phyloP scores from a whole-genome alignment of 2,329 filamentous ascomycete species.

The Hymenoscyphus occultus region DNA sequence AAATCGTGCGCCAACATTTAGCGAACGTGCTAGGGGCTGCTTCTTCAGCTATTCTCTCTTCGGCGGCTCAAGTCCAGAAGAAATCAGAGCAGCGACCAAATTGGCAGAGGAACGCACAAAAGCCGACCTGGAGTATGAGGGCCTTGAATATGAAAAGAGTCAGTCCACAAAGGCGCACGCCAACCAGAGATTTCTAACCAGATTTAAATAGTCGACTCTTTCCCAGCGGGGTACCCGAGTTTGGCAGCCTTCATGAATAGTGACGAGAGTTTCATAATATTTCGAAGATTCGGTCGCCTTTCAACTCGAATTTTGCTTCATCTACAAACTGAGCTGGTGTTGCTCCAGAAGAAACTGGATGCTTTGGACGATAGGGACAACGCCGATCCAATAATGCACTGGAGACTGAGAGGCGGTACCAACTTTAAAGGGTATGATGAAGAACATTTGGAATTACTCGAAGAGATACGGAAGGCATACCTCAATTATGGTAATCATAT shows the following conservation, averaged over 20 bases:
- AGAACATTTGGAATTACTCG: conserved; percentile 9
- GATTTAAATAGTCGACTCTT: conserved; percentile 14
- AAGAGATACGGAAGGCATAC: conserved; percentile 8
- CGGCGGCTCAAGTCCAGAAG: not conserved
- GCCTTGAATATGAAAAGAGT: conserved; percentile 14
- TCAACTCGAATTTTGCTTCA: conserved; percentile 19
- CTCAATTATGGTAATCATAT: conserved; percentile 12
- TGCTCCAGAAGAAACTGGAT: conserved; percentile 17
- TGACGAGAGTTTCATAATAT: conserved; percentile 17
- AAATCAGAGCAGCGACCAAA: not conserved
- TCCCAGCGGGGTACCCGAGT: conserved; percentile 17
- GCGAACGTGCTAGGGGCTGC: not conserved
- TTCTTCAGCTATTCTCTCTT: not conserved
- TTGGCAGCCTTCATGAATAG: conserved; percentile 21
- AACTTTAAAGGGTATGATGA: conserved; percentile 8
- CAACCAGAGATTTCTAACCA: not conserved
- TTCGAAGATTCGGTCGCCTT: conserved; percentile 17
- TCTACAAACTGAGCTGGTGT: conserved; percentile 14
- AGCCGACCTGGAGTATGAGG: conserved; percentile 7
- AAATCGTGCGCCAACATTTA: not conserved
- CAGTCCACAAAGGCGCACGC: not conserved
- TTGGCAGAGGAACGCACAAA: not conserved
- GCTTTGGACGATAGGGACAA: conserved; percentile 18
- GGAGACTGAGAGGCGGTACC: conserved; percentile 9
- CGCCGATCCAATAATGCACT: not conserved